These are phyloP conservation scores for Bruguiera sexangula DNA, from an alignment of 345 rosid species.

Conservation along the genomic window DNA sequence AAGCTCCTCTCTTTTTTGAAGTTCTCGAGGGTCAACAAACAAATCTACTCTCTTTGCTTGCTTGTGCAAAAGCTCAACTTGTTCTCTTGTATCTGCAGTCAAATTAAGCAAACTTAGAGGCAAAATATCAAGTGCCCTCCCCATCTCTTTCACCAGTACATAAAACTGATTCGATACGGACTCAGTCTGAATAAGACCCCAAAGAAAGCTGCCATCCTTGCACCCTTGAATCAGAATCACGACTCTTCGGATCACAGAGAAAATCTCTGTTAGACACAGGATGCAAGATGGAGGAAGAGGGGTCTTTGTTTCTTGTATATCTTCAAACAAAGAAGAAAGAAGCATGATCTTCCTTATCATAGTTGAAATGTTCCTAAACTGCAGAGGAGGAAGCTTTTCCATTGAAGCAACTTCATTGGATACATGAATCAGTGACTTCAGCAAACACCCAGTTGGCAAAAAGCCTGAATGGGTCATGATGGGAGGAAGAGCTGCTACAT, in stretches of 20 bases:
- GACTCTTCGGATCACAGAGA: constrained; percentile 44
- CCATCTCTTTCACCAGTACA: constrained; percentile 57
- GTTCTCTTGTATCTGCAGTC: constrained; percentile 52
- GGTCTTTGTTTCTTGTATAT: constrained; percentile 35
- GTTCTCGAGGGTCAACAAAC: constrained; percentile 42
- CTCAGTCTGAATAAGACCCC: constrained; percentile 44
- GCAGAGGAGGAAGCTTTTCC: constrained; percentile 48
- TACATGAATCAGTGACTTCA: constrained; percentile 45
- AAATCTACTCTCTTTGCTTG: constrained; percentile 50
- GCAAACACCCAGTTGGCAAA: constrained; percentile 41
- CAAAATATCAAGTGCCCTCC: constrained; percentile 58
- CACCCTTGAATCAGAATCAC: constrained; percentile 46
- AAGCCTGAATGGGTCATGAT: constrained; percentile 39
- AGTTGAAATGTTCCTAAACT: constrained; percentile 42
- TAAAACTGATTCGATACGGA: constrained; percentile 46
- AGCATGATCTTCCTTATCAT: constrained; percentile 58
- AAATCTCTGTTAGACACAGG: constrained; percentile 55
- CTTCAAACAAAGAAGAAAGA: constrained; percentile 54
- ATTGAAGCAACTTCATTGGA: constrained; percentile 46
- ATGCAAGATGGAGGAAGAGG: constrained; percentile 55
- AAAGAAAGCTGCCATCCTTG: constrained; percentile 49
- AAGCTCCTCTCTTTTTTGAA: constrained; percentile 44
- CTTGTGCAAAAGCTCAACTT: constrained; percentile 60
- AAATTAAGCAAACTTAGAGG: constrained; percentile 54
- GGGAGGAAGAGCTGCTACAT: constrained; percentile 20